phyloP scores from a whole-genome alignment of 73 alveolate genomes.

The Paramecium primaurelia region DNA sequence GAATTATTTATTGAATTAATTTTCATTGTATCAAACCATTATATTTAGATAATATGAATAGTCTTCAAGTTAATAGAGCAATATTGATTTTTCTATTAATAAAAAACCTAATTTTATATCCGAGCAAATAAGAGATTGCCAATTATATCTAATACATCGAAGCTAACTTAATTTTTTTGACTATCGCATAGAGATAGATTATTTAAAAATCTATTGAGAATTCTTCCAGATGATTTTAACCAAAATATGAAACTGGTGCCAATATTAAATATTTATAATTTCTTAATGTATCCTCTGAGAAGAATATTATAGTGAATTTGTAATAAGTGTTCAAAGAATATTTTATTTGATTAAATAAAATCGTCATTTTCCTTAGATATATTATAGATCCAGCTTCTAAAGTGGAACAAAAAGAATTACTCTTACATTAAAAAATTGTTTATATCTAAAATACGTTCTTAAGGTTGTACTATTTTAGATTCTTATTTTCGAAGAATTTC shows the following conservation, averaged over 20 bases:
- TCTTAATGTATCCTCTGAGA: constrained; percentile 45
- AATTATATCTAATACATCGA: no score
- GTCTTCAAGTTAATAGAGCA: neutral
- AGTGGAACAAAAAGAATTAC: no score
- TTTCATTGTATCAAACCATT: neutral
- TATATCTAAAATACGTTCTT: no score
- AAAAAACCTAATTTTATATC: neutral
- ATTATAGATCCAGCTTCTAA: no score
- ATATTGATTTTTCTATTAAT: neutral
- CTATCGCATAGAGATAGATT: constrained; percentile 24
- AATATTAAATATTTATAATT: constrained; percentile 39
- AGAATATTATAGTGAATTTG: neutral
- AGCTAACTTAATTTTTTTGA: neutral
- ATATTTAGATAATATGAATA: neutral
- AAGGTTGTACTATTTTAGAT: no score
- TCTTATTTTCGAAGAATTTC: no score
- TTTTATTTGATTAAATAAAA: no score
- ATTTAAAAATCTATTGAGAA: constrained; percentile 65
- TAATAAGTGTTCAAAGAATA: no score
- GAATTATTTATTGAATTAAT: neutral
- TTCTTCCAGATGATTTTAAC: constrained; percentile 70
- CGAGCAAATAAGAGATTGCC: neutral
- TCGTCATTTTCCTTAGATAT: no score
- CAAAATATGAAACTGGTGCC: constrained; percentile 65
- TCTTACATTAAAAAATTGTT: no score